Base-by-base conservation (phyloP, 331 rosid genomes). In the Phaseolus coccineus region DNA sequence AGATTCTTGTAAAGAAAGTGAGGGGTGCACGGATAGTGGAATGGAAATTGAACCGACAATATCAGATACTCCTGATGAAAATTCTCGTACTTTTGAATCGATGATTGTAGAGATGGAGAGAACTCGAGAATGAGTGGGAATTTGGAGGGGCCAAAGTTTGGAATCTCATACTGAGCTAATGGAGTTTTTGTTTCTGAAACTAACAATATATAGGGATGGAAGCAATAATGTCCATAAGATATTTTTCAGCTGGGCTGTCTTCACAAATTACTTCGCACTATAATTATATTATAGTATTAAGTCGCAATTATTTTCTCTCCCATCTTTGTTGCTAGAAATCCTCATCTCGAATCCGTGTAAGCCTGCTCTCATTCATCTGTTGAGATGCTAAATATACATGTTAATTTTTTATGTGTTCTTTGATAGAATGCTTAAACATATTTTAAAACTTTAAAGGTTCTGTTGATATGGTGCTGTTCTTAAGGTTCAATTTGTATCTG, bases 51-150 rank as follows among this genome's bases (percentile, higher is more conserved):
- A 92, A 76, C 50, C 87, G 33, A 67, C 67, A 0, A 51, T 30
- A 74, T 46, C 79, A 1, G 81, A 78, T 76, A 70, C 69, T 22
- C 80, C 52, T n/a, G 66, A 31, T 47, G 88, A 85, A 35, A 47
- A 70, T 3, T 86, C 84, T 19, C 82, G 30, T 28, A 71, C 76
- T 83, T 84, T 88, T 63, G 91, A 87, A 71, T 51, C 77, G 13
- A 75, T 85, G 72, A 51, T 90, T 13, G 77, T 84, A 66, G 87
- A 91, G 78, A 85, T 87, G 90, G 89, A 87, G 78, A 88, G 59
- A 66, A 44, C 82, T 76, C 87, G 52, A 63, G 63, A 71, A 40
- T 76, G 89, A 73, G 69, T 42, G 59, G 30, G 84, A 82, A 55
- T 48, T 39, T 47, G 80, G 88, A 65, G 87, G 76, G 80, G 70